Percentiles rank a stretch among this genome's conserved stretches.
phyloP scores from a whole-genome alignment of 768 basidiomycete species.

The Mycena maculata region DNA sequence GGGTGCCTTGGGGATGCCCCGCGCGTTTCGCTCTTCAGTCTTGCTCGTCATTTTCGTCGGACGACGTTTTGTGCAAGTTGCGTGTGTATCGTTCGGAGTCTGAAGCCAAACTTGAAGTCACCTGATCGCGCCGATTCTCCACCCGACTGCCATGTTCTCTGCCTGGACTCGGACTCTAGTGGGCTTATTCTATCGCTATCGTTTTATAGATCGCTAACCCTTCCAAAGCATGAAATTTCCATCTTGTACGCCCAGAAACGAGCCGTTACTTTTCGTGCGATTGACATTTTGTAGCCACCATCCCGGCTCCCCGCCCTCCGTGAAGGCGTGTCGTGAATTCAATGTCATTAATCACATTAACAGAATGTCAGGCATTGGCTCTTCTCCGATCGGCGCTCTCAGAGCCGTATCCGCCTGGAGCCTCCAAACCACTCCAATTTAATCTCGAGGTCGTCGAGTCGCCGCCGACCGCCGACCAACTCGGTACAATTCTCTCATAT shows the following conservation, averaged over 20 bases:
- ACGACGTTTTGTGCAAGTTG: neutral
- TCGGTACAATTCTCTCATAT: slow-evolving; percentile 74
- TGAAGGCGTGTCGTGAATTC: slow-evolving; percentile 27
- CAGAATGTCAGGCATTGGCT: slow-evolving; percentile 58
- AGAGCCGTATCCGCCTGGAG: slow-evolving; percentile 67
- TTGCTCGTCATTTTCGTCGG: slow-evolving; percentile 10
- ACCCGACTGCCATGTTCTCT: slow-evolving; percentile 16
- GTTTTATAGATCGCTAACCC: neutral
- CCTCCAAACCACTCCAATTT: slow-evolving; percentile 69
- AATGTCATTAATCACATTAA: neutral
- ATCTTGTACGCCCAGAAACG: slow-evolving; percentile 65
- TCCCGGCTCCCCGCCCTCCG: slow-evolving; percentile 73
- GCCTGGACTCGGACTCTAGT: slow-evolving; percentile 45
- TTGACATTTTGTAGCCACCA: slow-evolving; percentile 61
- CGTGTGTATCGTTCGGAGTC: neutral
- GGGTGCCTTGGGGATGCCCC: slow-evolving; percentile 95
- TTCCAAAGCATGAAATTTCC: slow-evolving; percentile 65
- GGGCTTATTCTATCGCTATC: slow-evolving; percentile 21
- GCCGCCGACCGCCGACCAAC: slow-evolving; percentile 74
- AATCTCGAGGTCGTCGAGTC: slow-evolving; percentile 79
- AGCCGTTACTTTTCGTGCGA: neutral
- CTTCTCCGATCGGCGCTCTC: slow-evolving; percentile 71
- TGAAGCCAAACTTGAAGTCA: slow-evolving; percentile 7
- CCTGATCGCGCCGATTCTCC: slow-evolving; percentile 14
- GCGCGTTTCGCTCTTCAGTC: slow-evolving; percentile 73